Conservation (phyloP, 1,139 yeast species). For the Geotrichum europaeum region DNA sequence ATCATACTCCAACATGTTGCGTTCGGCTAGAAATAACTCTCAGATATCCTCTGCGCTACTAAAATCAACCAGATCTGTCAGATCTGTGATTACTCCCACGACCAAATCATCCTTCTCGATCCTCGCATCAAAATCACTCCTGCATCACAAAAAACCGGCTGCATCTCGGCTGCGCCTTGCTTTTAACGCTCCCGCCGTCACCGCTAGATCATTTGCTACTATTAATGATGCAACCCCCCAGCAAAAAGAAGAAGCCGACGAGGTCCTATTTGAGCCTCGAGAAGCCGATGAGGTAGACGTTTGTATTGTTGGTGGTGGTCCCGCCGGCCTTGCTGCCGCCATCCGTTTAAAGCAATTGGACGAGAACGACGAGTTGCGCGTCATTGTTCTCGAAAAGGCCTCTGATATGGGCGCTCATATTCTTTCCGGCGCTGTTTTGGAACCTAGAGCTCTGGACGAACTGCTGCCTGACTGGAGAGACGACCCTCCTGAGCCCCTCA, state of each 20-base stretch:
- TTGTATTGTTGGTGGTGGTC: slow-evolving; percentile 96
- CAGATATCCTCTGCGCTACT: background rate
- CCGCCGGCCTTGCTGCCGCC: slow-evolving; percentile 94
- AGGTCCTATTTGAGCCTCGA: slow-evolving; percentile 46
- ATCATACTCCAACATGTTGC: background rate
- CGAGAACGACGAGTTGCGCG: slow-evolving; percentile 61
- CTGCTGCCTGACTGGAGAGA: slow-evolving; percentile 65
- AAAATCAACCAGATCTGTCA: background rate
- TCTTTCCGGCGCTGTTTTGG: slow-evolving; percentile 89
- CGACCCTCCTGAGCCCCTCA: slow-evolving; percentile 62
- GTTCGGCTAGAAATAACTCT: slow-evolving; percentile 1
- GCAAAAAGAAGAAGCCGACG: slow-evolving; percentile 15
- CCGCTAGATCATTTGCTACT: slow-evolving; percentile 8
- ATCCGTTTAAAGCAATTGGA: slow-evolving; percentile 82
- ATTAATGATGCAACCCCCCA: slow-evolving; percentile 16
- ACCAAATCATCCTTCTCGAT: background rate
- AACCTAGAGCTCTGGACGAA: slow-evolving; percentile 81
- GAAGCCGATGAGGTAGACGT: slow-evolving; percentile 85
- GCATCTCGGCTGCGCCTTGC: background rate
- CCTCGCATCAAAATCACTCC: background rate
- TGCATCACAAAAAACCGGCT: background rate
- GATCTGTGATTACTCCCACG: background rate
- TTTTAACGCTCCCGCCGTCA: background rate
- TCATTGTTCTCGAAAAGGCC: slow-evolving; percentile 85
- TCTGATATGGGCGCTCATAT: slow-evolving; percentile 86